Percentiles rank a stretch among this genome's conserved stretches.
These are phyloP conservation scores for Penicillium nordicum DNA, from an alignment of 2,329 filamentous ascomycete genomes.

Conservation along the genomic window DNA sequence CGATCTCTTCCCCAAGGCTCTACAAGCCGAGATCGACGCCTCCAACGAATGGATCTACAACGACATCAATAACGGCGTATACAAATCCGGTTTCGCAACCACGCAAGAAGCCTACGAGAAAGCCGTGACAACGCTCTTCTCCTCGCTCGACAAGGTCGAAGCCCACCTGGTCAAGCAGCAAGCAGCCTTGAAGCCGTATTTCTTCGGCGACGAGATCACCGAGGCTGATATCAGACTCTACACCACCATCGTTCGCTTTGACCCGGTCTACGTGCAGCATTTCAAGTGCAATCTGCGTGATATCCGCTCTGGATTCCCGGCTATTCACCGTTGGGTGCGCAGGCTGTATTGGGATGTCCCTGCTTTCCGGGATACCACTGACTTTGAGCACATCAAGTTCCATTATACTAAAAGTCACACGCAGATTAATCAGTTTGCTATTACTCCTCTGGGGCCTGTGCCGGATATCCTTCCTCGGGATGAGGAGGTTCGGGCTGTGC, in stretches of 20 bases:
- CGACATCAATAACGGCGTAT: conserved; percentile 52
- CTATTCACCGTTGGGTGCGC: conserved; percentile 75
- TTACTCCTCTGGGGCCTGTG: conserved; percentile 80
- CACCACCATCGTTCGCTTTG: conserved; percentile 70
- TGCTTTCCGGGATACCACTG: conserved; percentile 76
- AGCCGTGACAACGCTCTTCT: conserved; percentile 69
- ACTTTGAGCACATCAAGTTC: conserved; percentile 94
- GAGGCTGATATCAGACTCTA: conserved; percentile 78
- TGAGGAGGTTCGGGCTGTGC: conserved; percentile 62
- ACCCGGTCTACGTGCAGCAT: conserved; percentile 77
- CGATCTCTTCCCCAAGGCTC: conserved; percentile 63
- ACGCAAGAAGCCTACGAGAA: conserved; percentile 78
- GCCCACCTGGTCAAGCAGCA: conserved; percentile 56
- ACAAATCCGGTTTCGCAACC: conserved; percentile 73
- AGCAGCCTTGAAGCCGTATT: conserved; percentile 54
- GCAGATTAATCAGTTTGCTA: conserved; percentile 64
- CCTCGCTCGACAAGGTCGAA: conserved; percentile 73
- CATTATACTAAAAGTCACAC: conserved; percentile 65
- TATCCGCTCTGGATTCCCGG: conserved; percentile 78
- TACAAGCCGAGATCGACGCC: conserved; percentile 69
- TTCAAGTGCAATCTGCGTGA: conserved; percentile 81
- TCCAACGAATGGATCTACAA: conserved; percentile 78
- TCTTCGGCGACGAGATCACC: conserved; percentile 71
- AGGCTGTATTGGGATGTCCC: conserved; percentile 78
- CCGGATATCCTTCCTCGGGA: conserved; percentile 75